phyloP scores from a whole-genome alignment of 805 yeast species.

The Saturnispora ahearnii region DNA sequence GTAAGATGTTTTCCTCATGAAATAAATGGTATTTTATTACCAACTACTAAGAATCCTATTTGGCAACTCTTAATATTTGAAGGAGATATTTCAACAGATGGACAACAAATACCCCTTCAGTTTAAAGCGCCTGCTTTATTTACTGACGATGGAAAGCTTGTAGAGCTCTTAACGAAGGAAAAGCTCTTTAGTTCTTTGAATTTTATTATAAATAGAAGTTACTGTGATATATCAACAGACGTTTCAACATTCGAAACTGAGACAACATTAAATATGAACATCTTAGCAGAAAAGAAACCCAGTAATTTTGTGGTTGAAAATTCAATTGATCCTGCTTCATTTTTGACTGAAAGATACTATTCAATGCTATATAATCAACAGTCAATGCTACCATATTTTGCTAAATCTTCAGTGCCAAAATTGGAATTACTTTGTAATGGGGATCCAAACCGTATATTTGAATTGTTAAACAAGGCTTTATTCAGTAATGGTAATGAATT shows the following conservation, averaged over 20 bases:
- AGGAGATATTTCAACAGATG: background rate
- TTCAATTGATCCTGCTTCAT: constrained; percentile 21
- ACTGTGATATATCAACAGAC: background rate
- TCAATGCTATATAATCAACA: constrained; percentile 21
- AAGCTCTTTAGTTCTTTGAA: background rate
- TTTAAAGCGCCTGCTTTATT: background rate
- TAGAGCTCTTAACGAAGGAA: background rate
- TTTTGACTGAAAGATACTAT: constrained; percentile 22
- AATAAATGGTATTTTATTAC: constrained; percentile 2
- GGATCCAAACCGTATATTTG: constrained; percentile 16
- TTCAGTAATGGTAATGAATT: constrained; percentile 16
- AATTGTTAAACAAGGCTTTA: constrained; percentile 13
- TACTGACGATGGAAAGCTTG: background rate
- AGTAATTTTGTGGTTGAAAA: background rate
- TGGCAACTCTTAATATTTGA: constrained; percentile 3
- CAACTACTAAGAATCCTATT: constrained; percentile 1
- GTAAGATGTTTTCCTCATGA: background rate
- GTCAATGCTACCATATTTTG: constrained; percentile 23
- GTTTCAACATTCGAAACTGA: background rate
- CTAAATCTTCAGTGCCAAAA: constrained; percentile 26
- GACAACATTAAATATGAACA: background rate
- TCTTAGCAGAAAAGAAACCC: background rate
- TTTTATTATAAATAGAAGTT: background rate
- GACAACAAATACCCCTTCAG: background rate
- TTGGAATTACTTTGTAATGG: constrained; percentile 22